Evolutionary conservation across 106 monocot genomes (phyloP), one percentile per base, ranked within the genome.

Genomic region (Acorus gramineus): DNA sequence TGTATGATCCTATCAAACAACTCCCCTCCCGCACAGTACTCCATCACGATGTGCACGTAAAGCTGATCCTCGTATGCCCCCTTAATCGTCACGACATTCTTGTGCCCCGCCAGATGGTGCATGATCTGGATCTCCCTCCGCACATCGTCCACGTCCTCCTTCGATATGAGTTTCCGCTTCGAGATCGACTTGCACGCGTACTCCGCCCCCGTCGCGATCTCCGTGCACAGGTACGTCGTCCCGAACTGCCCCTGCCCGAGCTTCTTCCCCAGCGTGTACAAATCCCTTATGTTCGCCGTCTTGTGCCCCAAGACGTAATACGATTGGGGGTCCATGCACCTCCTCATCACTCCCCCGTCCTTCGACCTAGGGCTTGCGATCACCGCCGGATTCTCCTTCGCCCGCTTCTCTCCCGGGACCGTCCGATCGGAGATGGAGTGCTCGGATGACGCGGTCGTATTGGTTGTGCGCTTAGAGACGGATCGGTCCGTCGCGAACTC

Each of bases 151-250:
- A 84, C 84, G 52, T 91, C 91, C 53, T 87, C 87, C n/a, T 75
- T 68, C 64, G 81, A 81, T 6, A 81, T 50, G 7, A 92, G 92
- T 79, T 84, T 87, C 14, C 81, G 57, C 75, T 92, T 92, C 59
- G 87, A 79, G 71, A 92, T 92, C 14, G 92, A 87, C 64, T 92
- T 92, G 81, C 92, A 92, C 4, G 92, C 92, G 60, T 77, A 92
- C 72, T 76, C 75, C 47, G 52, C 57, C 13, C 84, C 83, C 43
- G 79, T 75, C 44, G 69, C 49, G 42, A 82, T 87, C 52, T 75
- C 86, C 10, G 72, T 59, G 70, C 92, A 92, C 61, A 82, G 73
- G 56, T 79, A 87, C 44, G 87, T 87, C 8, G 81, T 87, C 47
- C 92, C 86, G 55, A 87, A 92, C 61, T 84, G 84, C 10, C 92